phyloP scores from a whole-genome alignment of 139 green algal genomes.

The Deuterostichococcus epilithicus region DNA sequence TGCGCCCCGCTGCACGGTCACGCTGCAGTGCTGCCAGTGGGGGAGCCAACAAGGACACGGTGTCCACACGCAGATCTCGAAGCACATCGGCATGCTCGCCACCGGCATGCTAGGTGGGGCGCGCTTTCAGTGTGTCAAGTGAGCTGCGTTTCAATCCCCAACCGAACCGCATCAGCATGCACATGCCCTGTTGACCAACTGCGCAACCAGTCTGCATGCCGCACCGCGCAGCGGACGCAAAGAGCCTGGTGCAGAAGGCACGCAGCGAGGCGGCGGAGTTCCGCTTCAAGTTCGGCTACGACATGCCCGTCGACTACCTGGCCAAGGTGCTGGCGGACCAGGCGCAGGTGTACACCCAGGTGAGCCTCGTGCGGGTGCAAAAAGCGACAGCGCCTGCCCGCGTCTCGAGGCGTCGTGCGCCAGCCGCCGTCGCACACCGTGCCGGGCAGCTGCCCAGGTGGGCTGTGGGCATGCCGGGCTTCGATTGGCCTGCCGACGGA shows the following conservation, averaged over 20 bases:
- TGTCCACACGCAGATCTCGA: constrained; percentile 73
- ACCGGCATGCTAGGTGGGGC: constrained; percentile 71
- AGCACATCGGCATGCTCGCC: constrained; percentile 85
- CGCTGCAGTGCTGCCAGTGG: too few species aligned
- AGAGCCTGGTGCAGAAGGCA: constrained; percentile 84
- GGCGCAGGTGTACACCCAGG: constrained; percentile 77
- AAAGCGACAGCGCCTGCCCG: too few species aligned
- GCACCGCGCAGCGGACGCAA: constrained; percentile 65
- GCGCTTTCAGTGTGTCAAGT: not conserved
- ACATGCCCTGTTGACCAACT: not conserved
- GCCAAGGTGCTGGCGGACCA: constrained; percentile 90
- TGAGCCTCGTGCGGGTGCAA: too few species aligned
- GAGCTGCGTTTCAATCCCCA: not conserved
- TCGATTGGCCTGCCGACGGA: too few species aligned
- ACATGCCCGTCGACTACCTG: constrained; percentile 92
- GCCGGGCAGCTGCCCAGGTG: too few species aligned
- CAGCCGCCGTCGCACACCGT: too few species aligned
- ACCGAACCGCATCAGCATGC: not conserved
- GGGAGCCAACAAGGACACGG: too few species aligned
- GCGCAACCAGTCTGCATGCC: too few species aligned
- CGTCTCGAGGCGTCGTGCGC: too few species aligned
- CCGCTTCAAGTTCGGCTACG: constrained; percentile 92
- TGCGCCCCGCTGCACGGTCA: too few species aligned
- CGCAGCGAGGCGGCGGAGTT: constrained; percentile 89
- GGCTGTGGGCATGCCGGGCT: too few species aligned